A percentile compares a stretch with the other conserved stretches of the same genome.
phyloP scores from a whole-genome alignment of 2,329 filamentous ascomycete species.

The Xylaria sp. region DNA sequence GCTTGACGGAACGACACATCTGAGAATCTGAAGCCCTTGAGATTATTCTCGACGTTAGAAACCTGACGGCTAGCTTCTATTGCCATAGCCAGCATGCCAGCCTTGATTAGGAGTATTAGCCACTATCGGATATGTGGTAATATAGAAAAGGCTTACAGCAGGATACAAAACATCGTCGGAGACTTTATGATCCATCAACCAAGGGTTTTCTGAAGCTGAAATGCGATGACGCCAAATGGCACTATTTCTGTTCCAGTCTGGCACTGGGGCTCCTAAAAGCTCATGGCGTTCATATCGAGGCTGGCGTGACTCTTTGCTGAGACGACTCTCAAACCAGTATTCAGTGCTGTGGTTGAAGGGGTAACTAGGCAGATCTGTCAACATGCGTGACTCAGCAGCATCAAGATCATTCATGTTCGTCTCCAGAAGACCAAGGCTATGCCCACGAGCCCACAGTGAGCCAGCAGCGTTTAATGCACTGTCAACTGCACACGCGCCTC shows the following conservation, averaged over 20 bases:
- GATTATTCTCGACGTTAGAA: constrained; percentile 12
- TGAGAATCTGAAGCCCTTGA: constrained; percentile 27
- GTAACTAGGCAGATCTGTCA: constrained; percentile 35
- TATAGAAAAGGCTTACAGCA: constrained; percentile 20
- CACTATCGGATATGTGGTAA: background rate
- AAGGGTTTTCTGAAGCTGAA: constrained; percentile 34
- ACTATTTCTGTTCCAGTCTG: constrained; percentile 31
- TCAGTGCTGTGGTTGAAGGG: constrained; percentile 33
- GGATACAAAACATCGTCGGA: constrained; percentile 37
- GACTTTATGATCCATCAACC: constrained; percentile 40
- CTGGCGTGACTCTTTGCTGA: constrained; percentile 28
- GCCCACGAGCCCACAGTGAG: constrained; percentile 26
- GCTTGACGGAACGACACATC: constrained; percentile 31
- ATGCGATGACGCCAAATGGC: constrained; percentile 38
- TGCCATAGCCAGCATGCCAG: constrained; percentile 39
- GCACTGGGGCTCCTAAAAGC: constrained; percentile 34
- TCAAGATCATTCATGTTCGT: background rate
- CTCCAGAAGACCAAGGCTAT: constrained; percentile 10
- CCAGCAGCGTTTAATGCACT: constrained; percentile 22
- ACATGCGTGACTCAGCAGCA: constrained; percentile 9
- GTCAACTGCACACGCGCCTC: constrained; percentile 16
- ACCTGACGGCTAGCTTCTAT: constrained; percentile 37
- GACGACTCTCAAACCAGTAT: constrained; percentile 37
- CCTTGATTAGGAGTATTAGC: constrained; percentile 11
- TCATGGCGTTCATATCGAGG: constrained; percentile 31